These are phyloP conservation scores for Tympanopsis confertula DNA, from an alignment of 2,329 filamentous ascomycete species.

Conservation along the genomic window DNA sequence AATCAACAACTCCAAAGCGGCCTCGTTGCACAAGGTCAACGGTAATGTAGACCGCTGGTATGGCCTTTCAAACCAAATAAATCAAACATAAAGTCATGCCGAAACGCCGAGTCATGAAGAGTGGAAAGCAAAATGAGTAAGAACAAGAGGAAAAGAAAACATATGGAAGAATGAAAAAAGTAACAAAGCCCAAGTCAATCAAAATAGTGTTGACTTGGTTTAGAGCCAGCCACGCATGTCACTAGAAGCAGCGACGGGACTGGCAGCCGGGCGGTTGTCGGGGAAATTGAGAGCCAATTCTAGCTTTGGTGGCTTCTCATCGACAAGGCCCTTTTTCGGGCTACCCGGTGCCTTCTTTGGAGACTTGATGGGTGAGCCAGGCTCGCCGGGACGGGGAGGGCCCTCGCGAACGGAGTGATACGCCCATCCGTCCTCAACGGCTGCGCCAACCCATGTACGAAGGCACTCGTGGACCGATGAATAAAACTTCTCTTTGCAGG, in stretches of 20 bases:
- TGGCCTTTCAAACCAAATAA: no score
- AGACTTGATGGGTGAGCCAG: background rate
- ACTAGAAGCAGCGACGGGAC: background rate
- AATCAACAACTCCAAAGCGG: no score
- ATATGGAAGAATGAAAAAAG: no score
- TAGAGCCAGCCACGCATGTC: background rate
- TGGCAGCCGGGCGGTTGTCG: background rate
- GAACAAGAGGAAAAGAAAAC: background rate
- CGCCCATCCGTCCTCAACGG: slow-evolving; percentile 47
- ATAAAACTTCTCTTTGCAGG: slow-evolving; percentile 61
- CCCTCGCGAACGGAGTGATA: background rate
- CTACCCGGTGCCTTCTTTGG: background rate
- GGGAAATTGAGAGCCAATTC: background rate
- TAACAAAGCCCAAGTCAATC: background rate
- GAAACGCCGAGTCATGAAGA: slow-evolving; percentile 1
- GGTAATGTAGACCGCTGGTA: no score
- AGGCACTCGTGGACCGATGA: slow-evolving; percentile 53
- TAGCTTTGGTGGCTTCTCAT: background rate
- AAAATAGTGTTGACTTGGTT: background rate
- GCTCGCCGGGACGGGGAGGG: background rate
- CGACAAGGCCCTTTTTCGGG: background rate
- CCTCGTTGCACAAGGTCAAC: no score
- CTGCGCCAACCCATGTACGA: slow-evolving; percentile 51
- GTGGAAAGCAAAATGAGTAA: background rate
- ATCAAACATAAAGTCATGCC: background rate